Evolutionary conservation across 140 eudicot species (phyloP).

Genomic region (Senecio squalidus): DNA sequence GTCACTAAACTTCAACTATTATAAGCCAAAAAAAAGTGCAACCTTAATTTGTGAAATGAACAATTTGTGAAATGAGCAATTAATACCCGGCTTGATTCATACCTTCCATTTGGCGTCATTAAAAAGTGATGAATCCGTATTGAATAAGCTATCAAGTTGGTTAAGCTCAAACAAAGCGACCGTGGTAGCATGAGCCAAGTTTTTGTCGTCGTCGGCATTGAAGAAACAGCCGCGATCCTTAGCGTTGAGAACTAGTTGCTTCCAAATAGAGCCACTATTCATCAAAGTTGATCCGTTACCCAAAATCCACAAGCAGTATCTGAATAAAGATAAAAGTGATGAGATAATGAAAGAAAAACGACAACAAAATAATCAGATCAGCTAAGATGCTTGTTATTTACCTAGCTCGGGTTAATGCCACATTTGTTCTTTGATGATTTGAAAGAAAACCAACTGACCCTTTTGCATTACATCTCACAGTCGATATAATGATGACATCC

Average conservation of each 20-base stretch:
- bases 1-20: constrained; percentile 42
- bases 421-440: constrained; percentile 53
- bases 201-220: constrained; percentile 46
- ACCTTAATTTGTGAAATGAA: not conserved
- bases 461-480: constrained; percentile 47
- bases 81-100: not conserved
- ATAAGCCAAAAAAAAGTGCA: not conserved
- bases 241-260: constrained; percentile 47
- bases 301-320: constrained; percentile 71
- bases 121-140: constrained; percentile 30
- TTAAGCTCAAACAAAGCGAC: constrained; percentile 31
- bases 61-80: not conserved
- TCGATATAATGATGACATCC: constrained; percentile 63
- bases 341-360: not conserved
- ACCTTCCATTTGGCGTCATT: constrained; percentile 58
- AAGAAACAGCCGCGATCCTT: constrained; percentile 45
- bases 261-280: constrained; percentile 66
- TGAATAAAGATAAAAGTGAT: constrained; percentile 12
- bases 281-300: constrained; percentile 57
- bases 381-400: constrained; percentile 12
- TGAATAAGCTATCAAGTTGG: constrained; percentile 28
- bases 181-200: constrained; percentile 32
- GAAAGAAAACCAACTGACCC: constrained; percentile 64
- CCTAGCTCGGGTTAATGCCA: constrained; percentile 72
- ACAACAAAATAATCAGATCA: not conserved